Evolutionary conservation across 2,329 filamentous ascomycete genomes (phyloP).

Genomic region (Xylariaceae sp.): DNA sequence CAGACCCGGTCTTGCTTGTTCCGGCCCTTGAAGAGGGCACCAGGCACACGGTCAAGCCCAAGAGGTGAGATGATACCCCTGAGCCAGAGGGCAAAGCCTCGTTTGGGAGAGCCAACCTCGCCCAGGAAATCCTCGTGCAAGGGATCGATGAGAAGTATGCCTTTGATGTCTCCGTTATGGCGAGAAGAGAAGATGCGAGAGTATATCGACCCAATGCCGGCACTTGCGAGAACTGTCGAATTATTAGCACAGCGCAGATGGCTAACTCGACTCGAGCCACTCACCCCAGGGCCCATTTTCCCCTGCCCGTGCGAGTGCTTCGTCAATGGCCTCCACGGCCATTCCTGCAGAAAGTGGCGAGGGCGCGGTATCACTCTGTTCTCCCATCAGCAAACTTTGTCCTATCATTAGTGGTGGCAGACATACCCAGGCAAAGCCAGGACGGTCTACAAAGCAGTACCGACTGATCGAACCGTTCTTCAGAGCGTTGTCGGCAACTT

Average conservation of each 20-base stretch:
- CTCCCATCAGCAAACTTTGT: slow-evolving; percentile 2
- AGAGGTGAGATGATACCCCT: slow-evolving; percentile 82
- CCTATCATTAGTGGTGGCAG: not conserved
- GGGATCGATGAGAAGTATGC: slow-evolving; percentile 80
- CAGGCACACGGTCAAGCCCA: slow-evolving; percentile 73
- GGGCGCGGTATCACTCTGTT: slow-evolving; percentile 73
- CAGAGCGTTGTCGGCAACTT: slow-evolving; percentile 70
- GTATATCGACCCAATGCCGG: slow-evolving; percentile 83
- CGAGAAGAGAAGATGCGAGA: slow-evolving; percentile 86
- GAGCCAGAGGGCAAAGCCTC: slow-evolving; percentile 82
- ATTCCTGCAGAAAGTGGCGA: slow-evolving; percentile 91
- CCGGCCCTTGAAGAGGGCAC: slow-evolving; percentile 76
- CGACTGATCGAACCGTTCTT: slow-evolving; percentile 76
- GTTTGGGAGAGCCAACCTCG: slow-evolving; percentile 58
- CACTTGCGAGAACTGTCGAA: slow-evolving; percentile 63
- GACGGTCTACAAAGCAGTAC: slow-evolving; percentile 94
- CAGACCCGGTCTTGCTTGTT: slow-evolving; percentile 79
- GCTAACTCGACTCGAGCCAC: slow-evolving; percentile 1
- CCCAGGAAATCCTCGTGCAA: slow-evolving; percentile 81
- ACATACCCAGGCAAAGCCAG: slow-evolving; percentile 70
- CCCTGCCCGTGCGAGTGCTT: slow-evolving; percentile 72
- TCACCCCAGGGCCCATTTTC: slow-evolving; percentile 75
- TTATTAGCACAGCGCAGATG: slow-evolving; percentile 5
- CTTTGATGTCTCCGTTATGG: slow-evolving; percentile 67
- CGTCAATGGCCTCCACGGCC: slow-evolving; percentile 81